Evolutionary conservation across 768 basidiomycete species (phyloP), one percentile per base, ranked within the genome.

Genomic region (Inosperma sp.): DNA sequence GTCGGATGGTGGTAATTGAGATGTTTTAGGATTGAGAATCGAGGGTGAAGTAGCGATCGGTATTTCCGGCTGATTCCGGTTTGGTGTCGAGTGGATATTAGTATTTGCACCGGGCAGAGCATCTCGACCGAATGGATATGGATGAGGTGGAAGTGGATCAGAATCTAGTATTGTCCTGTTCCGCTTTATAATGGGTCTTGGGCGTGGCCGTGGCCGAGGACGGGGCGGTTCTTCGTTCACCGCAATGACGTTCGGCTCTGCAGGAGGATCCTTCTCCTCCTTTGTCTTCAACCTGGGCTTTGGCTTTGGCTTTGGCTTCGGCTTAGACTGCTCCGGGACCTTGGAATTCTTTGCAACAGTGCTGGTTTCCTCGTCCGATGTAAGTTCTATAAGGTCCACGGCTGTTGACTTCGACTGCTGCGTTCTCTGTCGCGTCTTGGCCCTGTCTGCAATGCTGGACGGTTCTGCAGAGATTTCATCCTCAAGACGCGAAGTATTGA

Each of bases 401-500:
- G 40, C 39, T 3, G 21, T 33, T 27, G 22, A 22, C 7, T 43
- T 33, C 21, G 40, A 40, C 22, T 16, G 17, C 39, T 67, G 47
- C 17, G 62, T 69, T 19, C 79, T 66, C 49, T 75, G 70, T 14
- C 80, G 78, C 63, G 71, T 79, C 58, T 82, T 82, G 42, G 80
- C 76, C 14, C 80, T 72, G 34, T 82, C 80, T n/a, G 80, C 80
- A 21, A 81, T 80, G 54, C 63, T 74, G 17, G 53, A 36, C 13
- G 52, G 39, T 8, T 48, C 56, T 19, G 49, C 29, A 17, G 60
- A 40, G 22, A 49, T 49, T 21, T 51, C 51, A 25, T 61, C 59
- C 23, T 34, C 16, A 50, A 36, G n/a, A 49, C 30, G 14, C 44
- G 26, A 29, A n/a, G 53, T 21, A 12, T 39, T 48, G 10, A 56